A percentile compares a stretch with the other conserved stretches of the same genome.
Evolutionary conservation across 352 stramenopile species (phyloP).

Genomic region (Globisporangium alternatum): DNA sequence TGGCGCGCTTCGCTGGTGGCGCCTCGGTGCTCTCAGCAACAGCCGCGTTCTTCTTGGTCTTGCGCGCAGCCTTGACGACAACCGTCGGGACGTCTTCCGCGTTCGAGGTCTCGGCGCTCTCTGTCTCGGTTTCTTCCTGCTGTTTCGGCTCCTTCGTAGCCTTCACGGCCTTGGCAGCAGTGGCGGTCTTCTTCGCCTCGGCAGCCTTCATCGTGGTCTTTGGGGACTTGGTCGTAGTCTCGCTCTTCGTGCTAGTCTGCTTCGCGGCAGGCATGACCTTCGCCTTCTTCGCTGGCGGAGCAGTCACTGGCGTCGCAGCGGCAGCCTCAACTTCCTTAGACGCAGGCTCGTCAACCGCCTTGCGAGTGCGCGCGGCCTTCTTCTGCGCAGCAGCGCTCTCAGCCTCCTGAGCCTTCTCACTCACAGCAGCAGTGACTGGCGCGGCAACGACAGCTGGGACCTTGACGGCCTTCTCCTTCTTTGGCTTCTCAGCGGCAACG

Average conservation of each 20-base stretch:
- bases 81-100: conserved; percentile 3
- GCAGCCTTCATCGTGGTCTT: conserved; percentile 8
- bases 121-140: conserved; percentile 15
- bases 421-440: neutral
- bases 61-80: conserved; percentile 12
- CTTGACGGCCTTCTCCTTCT: conserved; percentile 18
- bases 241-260: neutral
- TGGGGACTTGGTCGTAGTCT: conserved; percentile 10
- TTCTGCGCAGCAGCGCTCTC: conserved; percentile 3
- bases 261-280: conserved; percentile 15
- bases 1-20: conserved; percentile 14
- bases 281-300: conserved; percentile 15
- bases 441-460: neutral
- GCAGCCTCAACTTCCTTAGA: neutral
- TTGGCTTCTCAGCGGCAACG: conserved; percentile 1
- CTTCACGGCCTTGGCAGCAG: conserved; percentile 18
- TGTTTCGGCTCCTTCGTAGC: conserved; percentile 24
- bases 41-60: conserved; percentile 21
- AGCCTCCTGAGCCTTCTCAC: conserved; percentile 9
- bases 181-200: conserved; percentile 11
- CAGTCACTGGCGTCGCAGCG: neutral
- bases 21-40: conserved; percentile 17
- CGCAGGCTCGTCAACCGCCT: conserved; percentile 7
- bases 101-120: conserved; percentile 1
- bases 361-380: conserved; percentile 7